These are phyloP conservation scores for Periconia macrospinosa DNA, from an alignment of 2,329 filamentous ascomycete species.

Conservation along the genomic window DNA sequence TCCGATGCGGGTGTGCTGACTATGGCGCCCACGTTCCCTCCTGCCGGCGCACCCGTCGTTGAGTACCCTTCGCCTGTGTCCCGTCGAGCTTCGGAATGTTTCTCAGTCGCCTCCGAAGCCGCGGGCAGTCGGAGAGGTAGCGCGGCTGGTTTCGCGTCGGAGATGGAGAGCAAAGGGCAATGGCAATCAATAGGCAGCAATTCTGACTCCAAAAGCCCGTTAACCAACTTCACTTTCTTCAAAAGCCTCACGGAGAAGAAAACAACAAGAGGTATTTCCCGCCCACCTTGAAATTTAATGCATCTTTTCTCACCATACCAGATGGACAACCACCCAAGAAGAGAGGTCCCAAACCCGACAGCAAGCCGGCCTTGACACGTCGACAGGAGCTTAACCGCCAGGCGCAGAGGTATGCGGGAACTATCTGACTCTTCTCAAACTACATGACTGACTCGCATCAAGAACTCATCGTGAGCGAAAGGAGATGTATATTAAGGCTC, in stretches of 20 bases:
- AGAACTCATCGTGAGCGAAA: conserved; percentile 97
- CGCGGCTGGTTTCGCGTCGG: conserved; percentile 39
- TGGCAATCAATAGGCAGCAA: conserved; percentile 42
- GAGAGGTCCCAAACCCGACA: conserved; percentile 93
- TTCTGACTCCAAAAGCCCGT: conserved; percentile 39
- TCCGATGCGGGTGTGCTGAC: conserved; percentile 36
- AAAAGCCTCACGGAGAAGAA: conserved; percentile 72
- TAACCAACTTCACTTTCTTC: conserved; percentile 56
- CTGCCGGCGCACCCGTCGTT: conserved; percentile 29
- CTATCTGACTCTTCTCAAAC: not conserved
- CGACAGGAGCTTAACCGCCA: conserved; percentile 94
- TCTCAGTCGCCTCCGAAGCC: conserved; percentile 33
- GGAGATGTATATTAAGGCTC: conserved; percentile 90
- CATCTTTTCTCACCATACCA: conserved; percentile 32
- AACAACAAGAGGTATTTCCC: conserved; percentile 66
- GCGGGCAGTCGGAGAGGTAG: conserved; percentile 36
- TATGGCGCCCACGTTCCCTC: conserved; percentile 41
- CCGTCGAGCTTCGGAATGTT: conserved; percentile 35
- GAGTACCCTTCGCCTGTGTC: conserved; percentile 40
- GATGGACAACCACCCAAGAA: conserved; percentile 87
- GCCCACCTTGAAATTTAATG: not conserved
- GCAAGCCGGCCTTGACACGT: conserved; percentile 88
- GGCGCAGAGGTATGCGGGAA: conserved; percentile 74
- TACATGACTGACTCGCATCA: conserved; percentile 17
- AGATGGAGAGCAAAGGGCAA: conserved; percentile 41